phyloP scores from a whole-genome alignment of 139 green algal species.

The Chlamydomonas incerta region DNA sequence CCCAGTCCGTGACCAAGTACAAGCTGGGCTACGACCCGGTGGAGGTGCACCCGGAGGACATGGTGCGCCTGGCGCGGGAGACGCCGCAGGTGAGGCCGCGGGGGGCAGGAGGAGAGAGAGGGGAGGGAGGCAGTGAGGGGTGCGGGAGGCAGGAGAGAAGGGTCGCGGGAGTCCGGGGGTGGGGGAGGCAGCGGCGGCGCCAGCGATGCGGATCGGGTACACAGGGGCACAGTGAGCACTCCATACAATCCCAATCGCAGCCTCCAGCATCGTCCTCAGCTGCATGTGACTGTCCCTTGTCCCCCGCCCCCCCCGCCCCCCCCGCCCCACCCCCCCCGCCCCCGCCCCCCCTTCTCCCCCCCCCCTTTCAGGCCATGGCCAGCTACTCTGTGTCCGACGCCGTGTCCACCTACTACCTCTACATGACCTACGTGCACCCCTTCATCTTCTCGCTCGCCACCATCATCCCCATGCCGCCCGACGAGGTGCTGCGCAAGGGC shows the following conservation, averaged over 20 bases:
- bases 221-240: conserved; percentile 39
- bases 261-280: too few relatives aligned
- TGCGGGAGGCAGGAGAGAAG: too few relatives aligned
- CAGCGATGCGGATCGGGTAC: too few relatives aligned
- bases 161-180: too few relatives aligned
- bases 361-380: conserved; percentile 86
- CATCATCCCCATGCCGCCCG: conserved; percentile 97
- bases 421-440: conserved; percentile 99
- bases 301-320: not conserved
- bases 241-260: too few relatives aligned
- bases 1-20: conserved; percentile 94
- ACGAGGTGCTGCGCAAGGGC: conserved; percentile 97
- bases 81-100: conserved; percentile 49
- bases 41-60: conserved; percentile 97
- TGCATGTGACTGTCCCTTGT: too few relatives aligned
- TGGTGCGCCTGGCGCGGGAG: conserved; percentile 85
- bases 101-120: not conserved
- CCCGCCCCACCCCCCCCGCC: too few relatives aligned
- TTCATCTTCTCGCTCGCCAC: conserved; percentile 99
- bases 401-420: conserved; percentile 98
- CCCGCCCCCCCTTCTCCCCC: not conserved
- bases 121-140: too few relatives aligned
- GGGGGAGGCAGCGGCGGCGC: too few relatives aligned
- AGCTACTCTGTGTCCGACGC: conserved; percentile 98
- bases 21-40: conserved; percentile 98